phyloP scores from a whole-genome alignment of 2,329 filamentous ascomycete genomes.

The Didymella glomerata region DNA sequence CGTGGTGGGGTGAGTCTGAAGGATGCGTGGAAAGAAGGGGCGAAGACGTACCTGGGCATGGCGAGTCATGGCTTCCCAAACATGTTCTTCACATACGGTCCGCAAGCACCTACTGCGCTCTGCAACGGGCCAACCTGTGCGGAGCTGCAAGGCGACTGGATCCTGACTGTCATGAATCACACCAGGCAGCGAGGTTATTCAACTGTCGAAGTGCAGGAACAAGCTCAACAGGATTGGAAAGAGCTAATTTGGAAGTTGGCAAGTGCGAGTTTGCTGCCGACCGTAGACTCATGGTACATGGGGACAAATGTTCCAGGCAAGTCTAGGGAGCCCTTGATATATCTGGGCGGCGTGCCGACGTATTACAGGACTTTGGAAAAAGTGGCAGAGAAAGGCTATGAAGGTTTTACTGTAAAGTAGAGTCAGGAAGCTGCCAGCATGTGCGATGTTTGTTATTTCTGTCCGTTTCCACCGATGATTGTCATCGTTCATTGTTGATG shows the following conservation, averaged over 20 bases:
- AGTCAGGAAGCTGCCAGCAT: too few relatives aligned
- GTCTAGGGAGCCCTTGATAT: not conserved
- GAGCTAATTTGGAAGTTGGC: not conserved
- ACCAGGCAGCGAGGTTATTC: too few relatives aligned
- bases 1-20: too few relatives aligned
- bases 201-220: not conserved
- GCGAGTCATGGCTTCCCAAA: not conserved
- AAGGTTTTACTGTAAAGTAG: not conserved
- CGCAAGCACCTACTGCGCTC: not conserved
- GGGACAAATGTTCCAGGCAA: not conserved
- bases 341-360: not conserved
- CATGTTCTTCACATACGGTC: not conserved
- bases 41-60: not conserved
- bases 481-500: too few relatives aligned
- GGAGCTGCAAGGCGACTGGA: not conserved
- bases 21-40: not conserved
- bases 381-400: not conserved
- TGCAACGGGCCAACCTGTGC: not conserved
- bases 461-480: too few relatives aligned
- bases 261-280: not conserved
- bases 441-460: too few relatives aligned
- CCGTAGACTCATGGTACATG: not conserved
- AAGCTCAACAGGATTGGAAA: not conserved
- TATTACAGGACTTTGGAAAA: not conserved
- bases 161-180: not conserved